Base-by-base conservation (phyloP, 192 early-diverging fungal genomes). In the Coemansia sp. region DNA sequence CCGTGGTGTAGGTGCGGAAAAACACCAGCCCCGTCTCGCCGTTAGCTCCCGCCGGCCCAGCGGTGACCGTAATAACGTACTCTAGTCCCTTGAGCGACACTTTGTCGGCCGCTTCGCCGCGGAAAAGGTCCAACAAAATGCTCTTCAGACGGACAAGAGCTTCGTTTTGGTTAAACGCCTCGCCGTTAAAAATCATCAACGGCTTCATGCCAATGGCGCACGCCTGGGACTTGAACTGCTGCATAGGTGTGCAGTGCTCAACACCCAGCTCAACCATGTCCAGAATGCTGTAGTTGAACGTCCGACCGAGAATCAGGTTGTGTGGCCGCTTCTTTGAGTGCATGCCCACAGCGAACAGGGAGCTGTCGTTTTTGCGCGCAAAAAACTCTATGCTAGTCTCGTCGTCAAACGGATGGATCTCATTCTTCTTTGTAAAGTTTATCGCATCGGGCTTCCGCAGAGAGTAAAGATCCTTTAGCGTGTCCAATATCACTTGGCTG, bases 241-340 rank as follows among this genome's bases (percentile, higher is more conserved):
- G 77, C 80, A 93, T 87, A 0, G 88, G 67, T 22, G 78, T 68
- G 32, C 81, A 81, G 23, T 83, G 74, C 51, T 87, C 84, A 14
- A 99, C 81, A 6, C 90, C 90, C 32, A 99, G 65, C 70, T 99
- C 97, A 32, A 95, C 69, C 92, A 97, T 94, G 59, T 99, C 95
- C 56, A 99, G 72, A 35, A 98, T 67, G 63, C 93, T 88, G 71
- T 92, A 81, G 64, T 99, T 87, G 79, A 95, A 99, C 76, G 86
- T 94, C 22, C 97, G 85, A 8, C 86, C 85, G 53, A 99, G 85
- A 2, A 87, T 83, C 53, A 99, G 73, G 69, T 94, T 96, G 65
- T 97, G 85, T 17, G 97, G 95, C 51, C 95, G 81, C 74, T 99
- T 99, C 76, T 99, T 99, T 53, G 86, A 88, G 72, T 97, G 94